A percentile compares a stretch with the other conserved stretches of the same genome.
phyloP scores from a whole-genome alignment of 495 filamentous ascomycete species.

The Collariella sp. region DNA sequence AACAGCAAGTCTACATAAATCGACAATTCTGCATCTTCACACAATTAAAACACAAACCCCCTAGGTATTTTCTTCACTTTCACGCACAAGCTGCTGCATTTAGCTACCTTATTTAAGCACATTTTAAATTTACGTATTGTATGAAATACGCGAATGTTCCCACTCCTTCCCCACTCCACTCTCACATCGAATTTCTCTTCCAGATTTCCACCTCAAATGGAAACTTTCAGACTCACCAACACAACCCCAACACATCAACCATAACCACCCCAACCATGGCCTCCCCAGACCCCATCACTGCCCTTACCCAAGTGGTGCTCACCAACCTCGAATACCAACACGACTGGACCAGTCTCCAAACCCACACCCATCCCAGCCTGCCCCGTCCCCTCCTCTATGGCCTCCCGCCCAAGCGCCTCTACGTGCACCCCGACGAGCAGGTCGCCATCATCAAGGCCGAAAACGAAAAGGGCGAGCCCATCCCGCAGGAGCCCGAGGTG shows the following conservation, averaged over 20 bases:
- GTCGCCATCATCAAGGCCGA: conserved; percentile 60
- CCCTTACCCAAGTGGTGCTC: conserved; percentile 58
- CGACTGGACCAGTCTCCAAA: conserved; percentile 64
- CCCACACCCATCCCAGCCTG: conserved; percentile 46
- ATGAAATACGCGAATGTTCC: too few relatives aligned
- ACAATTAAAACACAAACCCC: too few relatives aligned
- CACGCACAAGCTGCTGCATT: too few relatives aligned
- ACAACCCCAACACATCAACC: not conserved
- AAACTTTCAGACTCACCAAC: not conserved
- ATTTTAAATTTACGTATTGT: too few relatives aligned
- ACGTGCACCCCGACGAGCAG: conserved; percentile 91
- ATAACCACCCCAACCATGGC: conserved; percentile 18
- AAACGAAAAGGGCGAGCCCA: conserved; percentile 27
- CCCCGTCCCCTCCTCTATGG: conserved; percentile 69
- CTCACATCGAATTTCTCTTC: not conserved
- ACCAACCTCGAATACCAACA: conserved; percentile 84
- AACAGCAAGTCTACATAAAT: too few relatives aligned
- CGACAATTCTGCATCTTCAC: not conserved
- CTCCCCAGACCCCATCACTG: conserved; percentile 15
- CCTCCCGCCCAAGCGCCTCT: conserved; percentile 76
- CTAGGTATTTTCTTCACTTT: not conserved
- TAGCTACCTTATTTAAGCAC: too few relatives aligned
- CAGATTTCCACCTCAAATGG: not conserved
- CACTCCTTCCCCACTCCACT: too few relatives aligned
- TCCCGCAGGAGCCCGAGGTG: conserved; percentile 47